Percentiles rank a stretch among this genome's conserved stretches.
Evolutionary conservation across 1,284 basidiomycete species (phyloP).

Genomic region (Pseudozyma flocculosa): DNA sequence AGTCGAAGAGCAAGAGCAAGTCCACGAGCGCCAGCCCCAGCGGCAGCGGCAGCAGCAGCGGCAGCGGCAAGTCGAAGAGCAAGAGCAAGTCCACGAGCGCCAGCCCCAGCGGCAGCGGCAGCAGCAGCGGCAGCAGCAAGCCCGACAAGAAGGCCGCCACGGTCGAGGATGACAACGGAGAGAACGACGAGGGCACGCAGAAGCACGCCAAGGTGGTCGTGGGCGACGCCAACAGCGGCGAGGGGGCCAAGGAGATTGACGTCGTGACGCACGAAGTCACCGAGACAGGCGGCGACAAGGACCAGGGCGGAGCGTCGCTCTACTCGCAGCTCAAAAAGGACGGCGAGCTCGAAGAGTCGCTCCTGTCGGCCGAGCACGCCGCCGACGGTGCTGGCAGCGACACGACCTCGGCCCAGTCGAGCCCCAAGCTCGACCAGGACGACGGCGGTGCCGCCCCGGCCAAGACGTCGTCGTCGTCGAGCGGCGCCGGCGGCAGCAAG

Average conservation of each 20-base stretch:
- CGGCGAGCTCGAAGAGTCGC: constrained; percentile 7
- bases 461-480: constrained; percentile 1
- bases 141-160: not conserved
- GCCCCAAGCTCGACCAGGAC: constrained; percentile 1
- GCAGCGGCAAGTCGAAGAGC: too few species aligned
- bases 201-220: constrained; percentile 26
- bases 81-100: too few species aligned
- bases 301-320: constrained; percentile 15
- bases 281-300: constrained; percentile 6
- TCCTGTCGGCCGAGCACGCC: not conserved
- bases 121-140: too few species aligned
- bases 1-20: too few species aligned
- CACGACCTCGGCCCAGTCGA: not conserved
- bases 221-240: constrained; percentile 7
- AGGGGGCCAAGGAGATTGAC: constrained; percentile 23
- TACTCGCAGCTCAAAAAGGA: constrained; percentile 36
- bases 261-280: constrained; percentile 25
- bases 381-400: not conserved
- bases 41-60: too few species aligned
- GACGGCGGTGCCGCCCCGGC: not conserved
- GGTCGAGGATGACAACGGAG: not conserved
- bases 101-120: too few species aligned
- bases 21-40: too few species aligned
- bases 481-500: constrained; percentile 9
- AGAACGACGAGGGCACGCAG: constrained; percentile 5